Evolutionary conservation across 2,329 filamentous ascomycete genomes (phyloP), one percentile per base, ranked within the genome.

Genomic region (Arthroderma uncinatum): DNA sequence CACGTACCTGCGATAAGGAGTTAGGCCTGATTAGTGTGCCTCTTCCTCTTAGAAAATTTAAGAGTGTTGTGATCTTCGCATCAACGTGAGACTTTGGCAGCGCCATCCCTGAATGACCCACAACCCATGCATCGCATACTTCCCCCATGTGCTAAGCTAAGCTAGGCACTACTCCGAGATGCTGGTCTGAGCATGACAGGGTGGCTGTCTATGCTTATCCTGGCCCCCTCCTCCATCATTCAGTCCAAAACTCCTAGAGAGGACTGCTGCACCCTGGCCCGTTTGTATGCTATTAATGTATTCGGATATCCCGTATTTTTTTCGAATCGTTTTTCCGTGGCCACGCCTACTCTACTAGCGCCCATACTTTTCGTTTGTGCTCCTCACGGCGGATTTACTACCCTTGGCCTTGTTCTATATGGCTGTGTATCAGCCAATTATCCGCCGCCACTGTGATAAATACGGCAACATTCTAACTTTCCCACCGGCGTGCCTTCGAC

Each of bases 331-430:
- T 53, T 34, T 53, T n/a, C 34, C 50, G 30, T 53, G 50, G 9
- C 70, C 65, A 47, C 69, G 66, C 69, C 70, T 72, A 7, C 66
- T 60, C 9, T 70, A 55, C 8, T 68, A 70, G n/a, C 28, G 70
- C 69, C 6, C 70, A 69, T 59, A 71, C 63, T 48, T 47, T 48
- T 48, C 25, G 44, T 48, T 48, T 48, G 44, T 48, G 44, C 44
- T 48, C 44, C 44, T 48, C 23, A 30, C 44, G 21, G 44, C 44
- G 44, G 44, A 16, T 48, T 48, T 48, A 16, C 21, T 21, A 21
- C 40, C 40, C 44, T 53, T 53, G 30, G 30, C 53, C 36, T 37
- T 37, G 14, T 55, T 42, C 12, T 28, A 12, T 14, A 30, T 55
- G 34, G 23, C 21, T 30, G 34, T 55, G 30, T 23, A 19, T 53